Percentiles rank a stretch among this genome's conserved stretches.
These are phyloP conservation scores for Mucor circinelloides DNA, from an alignment of 371 early-diverging fungal genomes.

Conservation along the genomic window DNA sequence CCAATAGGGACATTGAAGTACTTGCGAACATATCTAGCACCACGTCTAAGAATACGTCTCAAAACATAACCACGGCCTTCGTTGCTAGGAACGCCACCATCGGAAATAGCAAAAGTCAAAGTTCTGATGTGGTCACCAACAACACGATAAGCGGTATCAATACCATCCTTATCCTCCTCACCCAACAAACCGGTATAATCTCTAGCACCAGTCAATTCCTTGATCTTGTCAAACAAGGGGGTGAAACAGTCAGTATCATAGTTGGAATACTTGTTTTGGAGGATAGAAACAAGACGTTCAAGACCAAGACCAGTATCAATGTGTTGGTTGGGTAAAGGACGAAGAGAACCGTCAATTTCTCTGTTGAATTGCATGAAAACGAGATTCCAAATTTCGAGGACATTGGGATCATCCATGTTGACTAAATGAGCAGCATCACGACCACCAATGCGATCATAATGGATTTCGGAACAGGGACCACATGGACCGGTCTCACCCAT, in stretches of 20 bases:
- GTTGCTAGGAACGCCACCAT: constrained; percentile 96
- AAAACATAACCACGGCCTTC: constrained; percentile 99
- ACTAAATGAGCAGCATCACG: constrained; percentile 95
- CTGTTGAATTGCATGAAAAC: constrained; percentile 99
- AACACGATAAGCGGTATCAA: constrained; percentile 99
- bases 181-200: constrained; percentile 89
- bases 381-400: constrained; percentile 99
- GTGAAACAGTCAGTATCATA: constrained; percentile 97
- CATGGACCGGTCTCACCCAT: constrained; percentile 99
- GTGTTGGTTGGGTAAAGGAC: constrained; percentile 94
- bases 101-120: constrained; percentile 96
- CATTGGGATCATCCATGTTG: constrained; percentile 99
- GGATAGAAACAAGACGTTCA: constrained; percentile 96
- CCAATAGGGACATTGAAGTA: constrained; percentile 92
- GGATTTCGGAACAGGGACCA: constrained; percentile 99
- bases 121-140: constrained; percentile 99
- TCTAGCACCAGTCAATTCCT: constrained; percentile 84
- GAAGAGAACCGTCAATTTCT: constrained; percentile 90
- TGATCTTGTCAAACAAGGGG: constrained; percentile 86
- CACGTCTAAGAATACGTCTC: constrained; percentile 97
- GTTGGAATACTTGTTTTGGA: constrained; percentile 97
- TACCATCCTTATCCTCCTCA: constrained; percentile 88
- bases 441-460: constrained; percentile 98
- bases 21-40: constrained; percentile 94
- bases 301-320: constrained; percentile 99